A percentile compares a stretch with the other conserved stretches of the same genome.
Evolutionary conservation across 306 rosid species (phyloP).

Genomic region (Gynostemma pentaphyllum): DNA sequence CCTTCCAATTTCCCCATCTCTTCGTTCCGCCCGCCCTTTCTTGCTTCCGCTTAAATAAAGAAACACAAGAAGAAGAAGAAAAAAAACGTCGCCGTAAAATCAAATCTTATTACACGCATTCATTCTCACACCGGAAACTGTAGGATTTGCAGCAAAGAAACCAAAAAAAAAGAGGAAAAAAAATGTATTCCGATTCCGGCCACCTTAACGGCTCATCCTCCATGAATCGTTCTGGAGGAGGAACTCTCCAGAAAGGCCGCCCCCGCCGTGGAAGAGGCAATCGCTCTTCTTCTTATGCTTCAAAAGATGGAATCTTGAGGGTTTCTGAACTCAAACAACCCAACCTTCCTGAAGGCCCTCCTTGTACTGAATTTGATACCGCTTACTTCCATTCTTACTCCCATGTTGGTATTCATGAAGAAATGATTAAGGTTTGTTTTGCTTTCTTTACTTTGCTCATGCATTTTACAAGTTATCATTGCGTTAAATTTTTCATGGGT

Average conservation of each 20-base stretch:
- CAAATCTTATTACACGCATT: neutral
- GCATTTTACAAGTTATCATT: neutral
- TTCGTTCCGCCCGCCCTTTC: conserved; percentile 5
- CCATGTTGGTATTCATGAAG: conserved; percentile 93
- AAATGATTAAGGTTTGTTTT: conserved; percentile 75
- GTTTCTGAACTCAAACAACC: conserved; percentile 40
- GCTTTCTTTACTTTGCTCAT: neutral
- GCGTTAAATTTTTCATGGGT: neutral
- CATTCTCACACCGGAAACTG: neutral
- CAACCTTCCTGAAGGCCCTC: conserved; percentile 25
- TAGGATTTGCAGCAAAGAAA: neutral
- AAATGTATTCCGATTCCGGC: conserved; percentile 26
- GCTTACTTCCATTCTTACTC: conserved; percentile 92
- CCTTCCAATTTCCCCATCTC: too few species aligned
- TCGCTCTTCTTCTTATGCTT: conserved; percentile 41
- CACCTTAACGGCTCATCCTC: conserved; percentile 30
- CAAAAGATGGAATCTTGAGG: conserved; percentile 45
- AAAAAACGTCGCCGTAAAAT: neutral
- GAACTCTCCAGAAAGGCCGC: conserved; percentile 28
- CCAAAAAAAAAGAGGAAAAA: conserved; percentile 1
- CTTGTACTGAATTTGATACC: conserved; percentile 85
- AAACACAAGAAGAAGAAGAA: too few species aligned
- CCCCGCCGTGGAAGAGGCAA: conserved; percentile 52
- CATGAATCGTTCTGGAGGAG: conserved; percentile 18
- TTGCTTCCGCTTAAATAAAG: neutral